phyloP scores from a whole-genome alignment of 768 basidiomycete species.

The Gloeostereum incarnatum region DNA sequence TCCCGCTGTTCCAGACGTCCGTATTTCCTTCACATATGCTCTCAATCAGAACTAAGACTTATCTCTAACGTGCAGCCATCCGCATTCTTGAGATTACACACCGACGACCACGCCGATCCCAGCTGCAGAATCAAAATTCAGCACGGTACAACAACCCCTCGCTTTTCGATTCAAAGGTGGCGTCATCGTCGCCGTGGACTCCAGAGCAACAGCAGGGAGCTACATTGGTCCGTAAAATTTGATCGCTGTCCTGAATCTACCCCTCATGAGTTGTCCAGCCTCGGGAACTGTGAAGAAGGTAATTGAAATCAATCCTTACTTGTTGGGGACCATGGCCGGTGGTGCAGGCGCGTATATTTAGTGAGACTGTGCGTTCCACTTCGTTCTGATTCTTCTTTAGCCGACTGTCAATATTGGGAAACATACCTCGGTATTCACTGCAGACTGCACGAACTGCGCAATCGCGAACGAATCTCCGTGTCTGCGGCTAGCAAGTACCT shows the following conservation, averaged over 20 bases:
- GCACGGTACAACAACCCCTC: constrained; percentile 96
- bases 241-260: not conserved
- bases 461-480: constrained; percentile 94
- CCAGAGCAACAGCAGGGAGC: constrained; percentile 92
- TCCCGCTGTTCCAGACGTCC: constrained; percentile 69
- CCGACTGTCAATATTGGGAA: constrained; percentile 97
- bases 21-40: constrained; percentile 19
- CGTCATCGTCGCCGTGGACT: constrained; percentile 99
- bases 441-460: constrained; percentile 91
- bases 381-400: constrained; percentile 31
- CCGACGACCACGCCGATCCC: constrained; percentile 92
- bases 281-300: constrained; percentile 99
- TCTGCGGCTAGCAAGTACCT: constrained; percentile 99
- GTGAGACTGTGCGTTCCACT: constrained; percentile 1
- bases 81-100: constrained; percentile 86
- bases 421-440: constrained; percentile 98
- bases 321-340: constrained; percentile 99
- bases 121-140: constrained; percentile 95
- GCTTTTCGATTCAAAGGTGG: constrained; percentile 97
- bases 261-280: constrained; percentile 36
- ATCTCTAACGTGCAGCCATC: constrained; percentile 51
- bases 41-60: not conserved
- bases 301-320: constrained; percentile 97
- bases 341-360: constrained; percentile 67
- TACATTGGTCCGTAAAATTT: constrained; percentile 68